Evolutionary conservation across 805 yeast genomes (phyloP), one percentile per base, ranked within the genome.

Genomic region (Saccharomycopsis javanensis): DNA sequence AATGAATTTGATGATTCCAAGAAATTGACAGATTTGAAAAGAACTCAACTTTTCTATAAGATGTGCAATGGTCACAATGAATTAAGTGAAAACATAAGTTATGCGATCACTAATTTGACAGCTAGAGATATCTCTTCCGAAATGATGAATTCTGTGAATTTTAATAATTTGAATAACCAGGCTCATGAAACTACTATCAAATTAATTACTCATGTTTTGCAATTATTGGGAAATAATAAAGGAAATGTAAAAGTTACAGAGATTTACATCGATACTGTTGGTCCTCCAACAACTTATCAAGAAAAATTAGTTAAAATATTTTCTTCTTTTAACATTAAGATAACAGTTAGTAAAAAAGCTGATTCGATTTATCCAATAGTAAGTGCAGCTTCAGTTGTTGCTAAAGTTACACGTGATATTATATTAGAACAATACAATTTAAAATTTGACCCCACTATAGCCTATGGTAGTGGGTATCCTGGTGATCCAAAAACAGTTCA

Each of bases 1-100:
- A 85, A 80, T 62, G 97, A 90, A 15, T 94, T 94, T 71, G 96
- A 92, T 10, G 99, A 94, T 69, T 91, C 98, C 4, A 94, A 94
- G 66, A 85, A 87, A 4, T 72, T 94, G 57, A 86, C 86, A 3
- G 96, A 88, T 53, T 79, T 76, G 1, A 79, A 79, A 54, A 79
- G 99, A 63, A 76, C 81, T 16, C 72, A 73, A 27, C 69, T 94
- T 51, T 79, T 91, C 70, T 67, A 77, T 55, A 68, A 74, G 50
- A 81, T 92, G 48, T 83, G 86, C 67, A 67, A 71, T 7, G 64
- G 66, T 2, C 68, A 63, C 3, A 69, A 70, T 53, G 81, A 79
- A 59, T 65, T 87, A 53, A 65, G 69, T 51, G 68, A 71, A 10
- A 79, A 85, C 53, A 77, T 92, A 3, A 99, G 99, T 0, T 94